Base-by-base conservation (phyloP, 1,284 basidiomycete species). In the Bjerkandera adusta region DNA sequence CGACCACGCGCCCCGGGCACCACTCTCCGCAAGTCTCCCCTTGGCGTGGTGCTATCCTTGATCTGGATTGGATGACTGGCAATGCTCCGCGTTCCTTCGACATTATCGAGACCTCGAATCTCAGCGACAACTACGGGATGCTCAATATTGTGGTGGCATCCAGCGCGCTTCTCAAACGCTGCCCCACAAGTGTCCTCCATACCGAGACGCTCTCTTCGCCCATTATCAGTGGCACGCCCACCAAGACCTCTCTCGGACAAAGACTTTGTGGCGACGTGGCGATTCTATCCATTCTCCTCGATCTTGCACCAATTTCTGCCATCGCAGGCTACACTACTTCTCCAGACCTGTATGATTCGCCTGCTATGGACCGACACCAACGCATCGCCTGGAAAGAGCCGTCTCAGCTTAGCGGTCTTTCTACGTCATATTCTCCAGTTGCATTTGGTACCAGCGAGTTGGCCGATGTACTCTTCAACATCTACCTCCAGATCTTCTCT, bases 81-180 rank as follows among this genome's bases (percentile, higher is more conserved):
- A 39, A 48, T 25, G 70, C 72, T 0, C 73, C 76, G 4, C 55
- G 62, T 1, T 45, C 36, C 0, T 82, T 81, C 62, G 66, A 77
- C 39, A 65, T 78, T 34, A 75, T 81, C 46, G 75, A 81, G 32
- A 76, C 78, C 0, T 79, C 77, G 18, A 78, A 77, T 46, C 49
- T 80, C n/a, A 55, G 61, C 13, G 77, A 80, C 53, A 68, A 75
- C 43, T 33, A 74, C 1, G 78, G 77, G 0, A 57, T 78, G 13
- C 48, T 79, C 15, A 80, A 81, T 51, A 48, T 80, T n/a, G 58
- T 81, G 21, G 43, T 71, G 5, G 61, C 59, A 15, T 57, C 68
- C 1, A 35, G 51, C 29, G 65, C 76, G 34, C 56, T 78, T 10
- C 64, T 78, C 26, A 50, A 49, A 8, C 55, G 53, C 1, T 48